Evolutionary conservation across 495 filamentous ascomycete genomes (phyloP), one percentile per base, ranked within the genome.

Genomic region (Penicillium pancosmium): DNA sequence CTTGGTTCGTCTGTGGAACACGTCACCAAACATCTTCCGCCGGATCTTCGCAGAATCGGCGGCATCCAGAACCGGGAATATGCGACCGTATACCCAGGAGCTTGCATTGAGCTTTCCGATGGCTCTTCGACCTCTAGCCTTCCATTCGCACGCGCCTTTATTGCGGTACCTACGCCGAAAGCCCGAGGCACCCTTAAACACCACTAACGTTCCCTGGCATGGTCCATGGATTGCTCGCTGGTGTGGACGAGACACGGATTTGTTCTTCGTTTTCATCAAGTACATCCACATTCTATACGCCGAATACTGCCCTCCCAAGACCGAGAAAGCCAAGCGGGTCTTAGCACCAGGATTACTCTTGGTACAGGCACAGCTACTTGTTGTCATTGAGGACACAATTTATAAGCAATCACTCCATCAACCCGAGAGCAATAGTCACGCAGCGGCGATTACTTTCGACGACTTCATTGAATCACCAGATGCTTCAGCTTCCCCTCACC

Each of bases 261-360:
- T 98, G 47, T 91, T 98, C 66, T 98, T 90, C 75, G 87, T 97
- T 15, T 98, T 98, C 72, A 85, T 88, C 72, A 97, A 96, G 75
- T 87, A 94, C 68, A 94, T 90, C 61, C 88, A 95, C 68, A 86
- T 93, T 47, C 75, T 98, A 7, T 83, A 89, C 40, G 86, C 88
- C 25, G 91, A 95, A 57, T 93, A 92, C 65, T 76, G 96, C 49
- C 90, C 91, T 0, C 59, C 80, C 1, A 84, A 87, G 9, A 74
- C 82, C 8, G 85, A 87, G 59, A 87, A 87, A 69, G 80, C 84
- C 31, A 86, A 87, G 48, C 77, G 79, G 12, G 70, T 85, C 40
- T 76, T 83, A 60, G 87, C 89, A 1, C 94, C 94, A 43, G 94
- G 88, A 0, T 85, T 96, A 67, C 80, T 93, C 11, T 77, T 93